Conservation (phyloP, 2,329 filamentous ascomycete species). For the Diaporthe citri region DNA sequence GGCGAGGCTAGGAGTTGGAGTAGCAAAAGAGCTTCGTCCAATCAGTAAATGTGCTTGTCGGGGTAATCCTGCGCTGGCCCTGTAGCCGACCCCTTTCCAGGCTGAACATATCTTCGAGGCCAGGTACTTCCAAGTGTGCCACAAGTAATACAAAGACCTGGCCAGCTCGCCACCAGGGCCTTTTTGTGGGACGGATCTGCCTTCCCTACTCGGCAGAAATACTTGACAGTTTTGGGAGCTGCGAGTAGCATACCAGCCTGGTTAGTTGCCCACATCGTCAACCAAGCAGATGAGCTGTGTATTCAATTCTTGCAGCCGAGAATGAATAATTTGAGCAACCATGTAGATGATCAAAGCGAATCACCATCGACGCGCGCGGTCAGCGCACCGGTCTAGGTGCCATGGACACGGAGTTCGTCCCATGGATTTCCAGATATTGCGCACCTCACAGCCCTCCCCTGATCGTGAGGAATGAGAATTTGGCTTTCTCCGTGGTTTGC, state of each 20-base stretch:
- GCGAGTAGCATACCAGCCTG: background rate
- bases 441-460: too few species aligned
- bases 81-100: background rate
- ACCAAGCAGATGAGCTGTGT: background rate
- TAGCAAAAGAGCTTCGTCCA: background rate
- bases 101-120: background rate
- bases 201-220: background rate
- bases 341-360: too few species aligned
- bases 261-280: background rate
- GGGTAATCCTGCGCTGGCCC: background rate
- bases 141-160: background rate
- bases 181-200: background rate
- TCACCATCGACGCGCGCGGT: too few species aligned
- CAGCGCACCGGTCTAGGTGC: too few species aligned
- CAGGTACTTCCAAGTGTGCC: background rate
- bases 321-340: too few species aligned
- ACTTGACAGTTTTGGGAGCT: background rate
- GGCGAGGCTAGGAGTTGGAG: background rate
- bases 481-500: too few species aligned
- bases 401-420: too few species aligned
- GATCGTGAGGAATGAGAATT: too few species aligned
- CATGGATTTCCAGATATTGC: too few species aligned
- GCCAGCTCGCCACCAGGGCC: background rate
- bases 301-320: background rate
- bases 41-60: background rate